Conservation (phyloP, 306 rosid genomes). For the Carpinus fangiana region DNA sequence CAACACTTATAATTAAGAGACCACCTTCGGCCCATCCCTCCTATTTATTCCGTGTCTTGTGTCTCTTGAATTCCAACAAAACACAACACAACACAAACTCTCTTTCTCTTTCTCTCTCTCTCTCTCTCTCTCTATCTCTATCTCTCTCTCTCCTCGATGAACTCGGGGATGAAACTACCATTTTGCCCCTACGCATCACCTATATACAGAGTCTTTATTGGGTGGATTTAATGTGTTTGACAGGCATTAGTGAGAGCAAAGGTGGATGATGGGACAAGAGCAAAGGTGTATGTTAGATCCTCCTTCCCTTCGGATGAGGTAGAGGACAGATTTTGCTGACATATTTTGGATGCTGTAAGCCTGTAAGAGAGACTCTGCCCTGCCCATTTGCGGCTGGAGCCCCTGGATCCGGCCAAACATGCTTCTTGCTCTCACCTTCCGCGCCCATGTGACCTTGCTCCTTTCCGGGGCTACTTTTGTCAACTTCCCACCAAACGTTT, state of each 20-base stretch:
- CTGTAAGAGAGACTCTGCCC: conserved; percentile 9
- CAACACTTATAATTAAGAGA: not conserved
- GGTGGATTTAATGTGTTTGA: not conserved
- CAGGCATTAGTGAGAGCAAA: not conserved
- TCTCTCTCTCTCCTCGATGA: conserved; percentile 9
- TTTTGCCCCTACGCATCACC: conserved; percentile 24
- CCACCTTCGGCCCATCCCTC: conserved; percentile 31
- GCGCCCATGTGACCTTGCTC: conserved; percentile 28
- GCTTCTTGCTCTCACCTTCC: conserved; percentile 36
- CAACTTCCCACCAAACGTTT: not conserved
- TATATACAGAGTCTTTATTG: not conserved
- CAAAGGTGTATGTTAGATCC: not conserved
- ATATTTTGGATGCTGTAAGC: conserved; percentile 22
- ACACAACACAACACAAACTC: conserved; percentile 17
- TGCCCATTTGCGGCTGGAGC: conserved; percentile 37
- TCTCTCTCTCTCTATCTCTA: not conserved
- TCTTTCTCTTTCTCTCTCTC: too few relatives aligned
- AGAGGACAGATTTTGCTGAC: conserved; percentile 48
- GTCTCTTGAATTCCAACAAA: conserved; percentile 69
- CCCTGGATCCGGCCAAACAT: conserved; percentile 39
- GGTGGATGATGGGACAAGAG: conserved; percentile 40
- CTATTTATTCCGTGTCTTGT: conserved; percentile 29
- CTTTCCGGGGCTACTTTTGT: not conserved
- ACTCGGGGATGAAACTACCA: conserved; percentile 16
- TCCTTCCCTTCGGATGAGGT: not conserved